Percentiles rank a stretch among this genome's conserved stretches.
These are phyloP conservation scores for Lactarius quietus DNA, from an alignment of 768 basidiomycete genomes.

Conservation along the genomic window DNA sequence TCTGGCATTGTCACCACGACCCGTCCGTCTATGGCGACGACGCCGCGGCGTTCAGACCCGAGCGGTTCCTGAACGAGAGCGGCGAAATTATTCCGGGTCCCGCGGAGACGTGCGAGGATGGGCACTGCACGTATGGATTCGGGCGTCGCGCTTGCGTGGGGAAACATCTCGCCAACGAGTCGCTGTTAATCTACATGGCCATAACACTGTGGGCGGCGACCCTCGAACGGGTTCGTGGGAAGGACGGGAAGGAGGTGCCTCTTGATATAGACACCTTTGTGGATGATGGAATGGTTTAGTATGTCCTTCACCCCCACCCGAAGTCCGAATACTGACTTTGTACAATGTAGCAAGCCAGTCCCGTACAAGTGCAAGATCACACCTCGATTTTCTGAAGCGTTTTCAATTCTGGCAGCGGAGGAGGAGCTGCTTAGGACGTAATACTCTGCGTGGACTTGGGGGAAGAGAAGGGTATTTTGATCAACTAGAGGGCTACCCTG, in stretches of 20 bases:
- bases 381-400: constrained; percentile 17
- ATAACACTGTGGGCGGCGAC: constrained; percentile 19
- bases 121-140: neutral
- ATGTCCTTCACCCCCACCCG: neutral
- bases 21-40: constrained; percentile 15
- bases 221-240: constrained; percentile 14
- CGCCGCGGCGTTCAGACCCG: constrained; percentile 21
- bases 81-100: neutral
- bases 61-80: constrained; percentile 15
- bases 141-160: neutral
- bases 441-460: neutral
- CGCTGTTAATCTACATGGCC: constrained; percentile 5
- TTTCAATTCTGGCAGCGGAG: neutral
- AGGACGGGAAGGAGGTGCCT: constrained; percentile 4
- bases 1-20: neutral
- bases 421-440: neutral
- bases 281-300: constrained; percentile 3
- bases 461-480: neutral
- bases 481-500: neutral
- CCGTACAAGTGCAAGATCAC: constrained; percentile 24
- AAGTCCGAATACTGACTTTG: neutral
- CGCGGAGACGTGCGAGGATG: constrained; percentile 8
- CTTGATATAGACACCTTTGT: neutral
- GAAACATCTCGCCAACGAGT: constrained; percentile 21
- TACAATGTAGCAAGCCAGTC: constrained; percentile 5